Conservation (phyloP, 805 yeast genomes). For the Candida verbasci region DNA sequence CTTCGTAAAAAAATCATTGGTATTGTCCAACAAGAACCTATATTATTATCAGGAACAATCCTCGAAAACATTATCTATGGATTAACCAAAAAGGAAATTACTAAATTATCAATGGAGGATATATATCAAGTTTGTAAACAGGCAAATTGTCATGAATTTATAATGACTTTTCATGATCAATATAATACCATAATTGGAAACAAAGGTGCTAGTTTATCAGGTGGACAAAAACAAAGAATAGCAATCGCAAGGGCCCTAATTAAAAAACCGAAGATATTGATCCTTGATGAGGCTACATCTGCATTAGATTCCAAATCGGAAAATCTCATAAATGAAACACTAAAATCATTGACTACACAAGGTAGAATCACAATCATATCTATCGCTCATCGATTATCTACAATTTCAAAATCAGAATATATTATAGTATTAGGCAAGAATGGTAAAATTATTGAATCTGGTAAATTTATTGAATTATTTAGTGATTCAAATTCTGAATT, state of each 20-base stretch:
- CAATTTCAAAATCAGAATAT: constrained; percentile 41
- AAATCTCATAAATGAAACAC: constrained; percentile 38
- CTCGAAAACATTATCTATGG: constrained; percentile 57
- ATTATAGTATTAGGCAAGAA: constrained; percentile 40
- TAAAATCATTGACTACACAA: constrained; percentile 30
- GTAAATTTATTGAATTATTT: constrained; percentile 36
- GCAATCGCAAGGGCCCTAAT: constrained; percentile 74
- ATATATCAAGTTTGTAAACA: constrained; percentile 38
- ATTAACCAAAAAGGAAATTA: constrained; percentile 32
- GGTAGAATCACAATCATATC: constrained; percentile 41
- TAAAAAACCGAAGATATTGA: constrained; percentile 58
- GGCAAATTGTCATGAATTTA: constrained; percentile 40
- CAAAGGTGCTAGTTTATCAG: constrained; percentile 57
- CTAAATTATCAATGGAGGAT: constrained; percentile 36
- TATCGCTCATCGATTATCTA: constrained; percentile 42
- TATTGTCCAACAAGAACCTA: constrained; percentile 61
- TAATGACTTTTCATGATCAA: constrained; percentile 50
- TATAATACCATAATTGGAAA: constrained; percentile 59
- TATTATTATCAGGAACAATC: constrained; percentile 51
- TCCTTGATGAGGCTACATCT: constrained; percentile 68
- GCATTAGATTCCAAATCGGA: constrained; percentile 57
- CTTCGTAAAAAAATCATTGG: constrained; percentile 49
- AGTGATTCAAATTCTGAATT: constrained; percentile 38
- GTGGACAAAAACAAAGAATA: constrained; percentile 74
- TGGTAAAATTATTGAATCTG: constrained; percentile 38